Evolutionary conservation across 2,329 filamentous ascomycete species (phyloP).

Genomic region (Clonostachys chloroleuca): DNA sequence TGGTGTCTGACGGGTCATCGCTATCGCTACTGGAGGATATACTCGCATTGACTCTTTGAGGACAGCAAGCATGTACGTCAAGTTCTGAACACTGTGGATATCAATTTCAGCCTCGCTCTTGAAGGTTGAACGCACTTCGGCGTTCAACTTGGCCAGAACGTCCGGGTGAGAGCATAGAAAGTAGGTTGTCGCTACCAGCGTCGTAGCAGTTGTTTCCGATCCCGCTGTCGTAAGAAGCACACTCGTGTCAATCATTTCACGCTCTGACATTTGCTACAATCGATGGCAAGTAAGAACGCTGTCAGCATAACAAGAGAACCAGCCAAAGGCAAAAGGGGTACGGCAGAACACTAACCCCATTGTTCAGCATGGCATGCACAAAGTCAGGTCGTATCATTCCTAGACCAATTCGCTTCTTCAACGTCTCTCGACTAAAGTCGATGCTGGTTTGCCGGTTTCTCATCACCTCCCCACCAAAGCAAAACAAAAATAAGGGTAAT

Average conservation of each 20-base stretch:
- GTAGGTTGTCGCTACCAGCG: conserved; percentile 32
- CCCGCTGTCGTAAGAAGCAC: conserved; percentile 19
- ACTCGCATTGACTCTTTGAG: conserved; percentile 33
- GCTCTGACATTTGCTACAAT: no score
- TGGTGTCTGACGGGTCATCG: conserved; percentile 6
- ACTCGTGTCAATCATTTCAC: neutral
- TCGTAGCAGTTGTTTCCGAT: conserved; percentile 38
- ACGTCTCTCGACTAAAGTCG: no score
- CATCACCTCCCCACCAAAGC: no score
- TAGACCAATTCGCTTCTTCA: no score
- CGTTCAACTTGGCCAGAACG: neutral
- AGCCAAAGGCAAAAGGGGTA: no score
- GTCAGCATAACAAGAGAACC: no score
- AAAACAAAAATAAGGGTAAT: no score
- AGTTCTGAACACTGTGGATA: conserved; percentile 19
- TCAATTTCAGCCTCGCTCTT: conserved; percentile 17
- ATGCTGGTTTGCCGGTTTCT: no score
- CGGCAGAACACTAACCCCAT: no score
- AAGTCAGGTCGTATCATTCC: no score
- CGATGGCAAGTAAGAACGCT: no score
- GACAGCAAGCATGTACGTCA: conserved; percentile 23
- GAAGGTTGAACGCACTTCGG: neutral
- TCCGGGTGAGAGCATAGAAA: conserved; percentile 19
- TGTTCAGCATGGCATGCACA: no score
- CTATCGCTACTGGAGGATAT: conserved; percentile 17